Percentiles rank a stretch among this genome's conserved stretches.
Conservation (phyloP, 257 asterid genomes). For the Cruciata laevipes region DNA sequence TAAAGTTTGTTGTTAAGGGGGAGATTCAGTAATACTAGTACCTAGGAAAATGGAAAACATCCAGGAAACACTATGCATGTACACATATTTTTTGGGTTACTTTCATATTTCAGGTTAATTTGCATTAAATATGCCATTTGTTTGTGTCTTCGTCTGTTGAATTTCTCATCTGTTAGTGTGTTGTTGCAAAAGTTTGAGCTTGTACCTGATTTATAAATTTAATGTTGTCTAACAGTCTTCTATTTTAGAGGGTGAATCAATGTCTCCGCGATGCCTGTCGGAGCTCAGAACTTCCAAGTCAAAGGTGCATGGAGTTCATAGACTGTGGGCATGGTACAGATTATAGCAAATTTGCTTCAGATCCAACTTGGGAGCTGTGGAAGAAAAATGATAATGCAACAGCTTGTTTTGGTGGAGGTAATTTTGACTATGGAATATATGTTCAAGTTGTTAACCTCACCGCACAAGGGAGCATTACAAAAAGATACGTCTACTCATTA, state of each 20-base stretch:
- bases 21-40: neutral
- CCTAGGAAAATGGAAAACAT: neutral
- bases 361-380: constrained; percentile 49
- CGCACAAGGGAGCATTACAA: constrained; percentile 25
- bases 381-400: constrained; percentile 40
- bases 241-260: constrained; percentile 68
- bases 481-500: constrained; percentile 72
- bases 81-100: too few species aligned
- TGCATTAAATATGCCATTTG: neutral
- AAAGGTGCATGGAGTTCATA: constrained; percentile 38
- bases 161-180: neutral
- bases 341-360: constrained; percentile 5
- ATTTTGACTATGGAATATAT: constrained; percentile 65
- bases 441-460: constrained; percentile 55
- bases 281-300: constrained; percentile 21
- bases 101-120: neutral
- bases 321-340: constrained; percentile 60
- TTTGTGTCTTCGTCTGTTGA: neutral
- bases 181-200: neutral
- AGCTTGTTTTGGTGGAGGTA: constrained; percentile 50
- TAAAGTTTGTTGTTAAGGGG: neutral
- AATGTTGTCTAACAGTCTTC: neutral
- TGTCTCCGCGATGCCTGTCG: constrained; percentile 75
- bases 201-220: neutral
- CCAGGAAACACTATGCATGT: neutral